These are phyloP conservation scores for Erodium trifolium DNA, from an alignment of 441 rosid genomes.

Conservation along the genomic window DNA sequence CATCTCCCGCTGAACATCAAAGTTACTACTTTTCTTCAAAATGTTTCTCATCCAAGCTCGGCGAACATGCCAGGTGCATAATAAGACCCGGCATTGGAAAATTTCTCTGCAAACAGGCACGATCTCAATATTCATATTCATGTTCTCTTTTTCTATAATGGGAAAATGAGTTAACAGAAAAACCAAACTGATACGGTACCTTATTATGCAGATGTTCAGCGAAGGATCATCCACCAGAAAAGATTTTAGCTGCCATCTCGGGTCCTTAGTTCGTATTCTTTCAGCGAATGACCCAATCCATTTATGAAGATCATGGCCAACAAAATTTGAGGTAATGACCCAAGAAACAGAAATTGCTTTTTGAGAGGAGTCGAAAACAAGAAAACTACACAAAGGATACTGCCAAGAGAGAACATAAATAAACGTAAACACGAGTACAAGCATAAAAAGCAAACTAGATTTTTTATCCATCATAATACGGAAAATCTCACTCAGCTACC, in stretches of 20 bases:
- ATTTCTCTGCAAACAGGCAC: slow-evolving; percentile 36
- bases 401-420: slow-evolving; percentile 23
- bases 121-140: slow-evolving; percentile 13
- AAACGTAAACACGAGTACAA: slow-evolving; percentile 13
- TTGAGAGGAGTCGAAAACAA: slow-evolving; percentile 39
- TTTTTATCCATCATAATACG: background rate
- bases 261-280: slow-evolving; percentile 39
- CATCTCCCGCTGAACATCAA: slow-evolving; percentile 43
- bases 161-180: slow-evolving; percentile 10
- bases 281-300: slow-evolving; percentile 47
- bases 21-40: slow-evolving; percentile 36
- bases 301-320: slow-evolving; percentile 32
- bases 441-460: background rate
- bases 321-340: slow-evolving; percentile 37
- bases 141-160: slow-evolving; percentile 8
- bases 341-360: slow-evolving; percentile 55
- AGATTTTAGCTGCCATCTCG: slow-evolving; percentile 38
- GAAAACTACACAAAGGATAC: slow-evolving; percentile 42
- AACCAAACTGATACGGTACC: slow-evolving; percentile 21
- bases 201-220: slow-evolving; percentile 30
- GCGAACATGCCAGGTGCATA: slow-evolving; percentile 41
- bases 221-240: slow-evolving; percentile 43
- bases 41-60: slow-evolving; percentile 46
- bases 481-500: no score
- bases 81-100: slow-evolving; percentile 38